Percentiles rank a stretch among this genome's conserved stretches.
phyloP scores from a whole-genome alignment of 2,329 filamentous ascomycete species.

The Trichoderma citrinoviride region DNA sequence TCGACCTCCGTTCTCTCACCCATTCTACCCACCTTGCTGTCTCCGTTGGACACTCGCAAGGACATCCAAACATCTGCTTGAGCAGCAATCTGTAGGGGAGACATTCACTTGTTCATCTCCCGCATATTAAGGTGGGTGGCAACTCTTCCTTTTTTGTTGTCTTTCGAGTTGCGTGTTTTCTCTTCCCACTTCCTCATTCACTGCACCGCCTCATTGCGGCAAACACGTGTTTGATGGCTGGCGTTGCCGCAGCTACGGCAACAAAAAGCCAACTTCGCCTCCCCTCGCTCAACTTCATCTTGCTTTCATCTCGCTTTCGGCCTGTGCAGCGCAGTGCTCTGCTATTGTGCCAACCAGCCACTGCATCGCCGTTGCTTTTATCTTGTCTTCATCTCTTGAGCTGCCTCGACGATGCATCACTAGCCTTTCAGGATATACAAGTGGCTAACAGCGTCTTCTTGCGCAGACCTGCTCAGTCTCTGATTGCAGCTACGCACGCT shows the following conservation, averaged over 20 bases:
- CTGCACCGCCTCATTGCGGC: conserved; percentile 6
- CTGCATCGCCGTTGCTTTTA: background rate
- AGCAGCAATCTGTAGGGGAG: conserved; percentile 65
- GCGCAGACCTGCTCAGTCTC: conserved; percentile 36
- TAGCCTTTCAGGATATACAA: conserved; percentile 1
- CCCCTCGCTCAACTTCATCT: conserved; percentile 26
- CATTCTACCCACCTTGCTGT: conserved; percentile 18
- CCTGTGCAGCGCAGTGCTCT: background rate
- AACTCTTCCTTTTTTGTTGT: conserved; percentile 12
- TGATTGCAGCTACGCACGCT: conserved; percentile 17
- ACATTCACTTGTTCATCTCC: conserved; percentile 99
- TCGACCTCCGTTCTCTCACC: conserved; percentile 18
- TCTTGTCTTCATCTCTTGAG: background rate
- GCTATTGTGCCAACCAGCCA: background rate
- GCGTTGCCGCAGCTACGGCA: background rate
- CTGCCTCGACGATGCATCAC: background rate
- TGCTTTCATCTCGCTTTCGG: conserved; percentile 26
- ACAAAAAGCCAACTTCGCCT: conserved; percentile 29
- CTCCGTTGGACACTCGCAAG: conserved; percentile 28
- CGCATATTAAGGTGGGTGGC: conserved; percentile 58
- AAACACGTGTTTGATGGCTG: conserved; percentile 13
- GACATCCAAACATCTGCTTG: conserved; percentile 27
- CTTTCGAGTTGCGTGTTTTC: background rate
- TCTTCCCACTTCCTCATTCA: conserved; percentile 24
- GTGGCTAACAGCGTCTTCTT: conserved; percentile 29